Base-by-base conservation (phyloP, 129 eudicot genomes). In the Saussurea involucrata region DNA sequence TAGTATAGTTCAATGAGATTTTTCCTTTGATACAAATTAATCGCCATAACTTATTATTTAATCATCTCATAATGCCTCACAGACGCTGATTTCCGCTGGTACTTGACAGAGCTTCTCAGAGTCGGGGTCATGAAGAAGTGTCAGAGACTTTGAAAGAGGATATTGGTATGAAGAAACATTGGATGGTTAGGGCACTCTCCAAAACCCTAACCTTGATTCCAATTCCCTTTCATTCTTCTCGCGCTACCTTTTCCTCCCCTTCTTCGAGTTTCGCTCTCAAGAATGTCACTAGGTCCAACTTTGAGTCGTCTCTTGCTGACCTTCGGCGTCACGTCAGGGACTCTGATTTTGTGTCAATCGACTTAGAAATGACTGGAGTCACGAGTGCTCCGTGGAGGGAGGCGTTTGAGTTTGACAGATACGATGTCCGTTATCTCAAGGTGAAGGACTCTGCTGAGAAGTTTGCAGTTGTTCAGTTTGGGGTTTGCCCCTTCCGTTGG, bases 401-500 rank as follows among this genome's bases (percentile, higher is more conserved):
- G 72, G 68, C 90, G 0, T 91, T 91, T 58, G 96, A 87, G 42
- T 86, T 90, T 58, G 98, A 94, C 53, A 90, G 98, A 0, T 84
- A 70, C 42, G 98, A 91, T 12, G 69, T 94, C 4, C 78, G 81
- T 7, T 94, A 91, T 61, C 85, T 94, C 33, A 94, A 94, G 68
- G 87, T 89, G 5, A 94, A 86, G 32, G 98, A 94, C 80, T 90
- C 97, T 8, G 97, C 97, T 3, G 87, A 89, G 24, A 94, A 94
- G 78, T 94, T 94, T 65, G 96, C 96, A 10, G 96, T 89, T 72
- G 94, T 95, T 78, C 97, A 95, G 87, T 90, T 95, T 78, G 98
- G 98, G 33, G 94, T 95, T 24, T 95, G 98, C 42, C 97, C 98
- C 65, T 95, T 95, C 76, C 89, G 97, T 0, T 95, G 96, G 96